phyloP scores from a whole-genome alignment of 2,329 filamentous ascomycete genomes.

The Trichoderma sp. region DNA sequence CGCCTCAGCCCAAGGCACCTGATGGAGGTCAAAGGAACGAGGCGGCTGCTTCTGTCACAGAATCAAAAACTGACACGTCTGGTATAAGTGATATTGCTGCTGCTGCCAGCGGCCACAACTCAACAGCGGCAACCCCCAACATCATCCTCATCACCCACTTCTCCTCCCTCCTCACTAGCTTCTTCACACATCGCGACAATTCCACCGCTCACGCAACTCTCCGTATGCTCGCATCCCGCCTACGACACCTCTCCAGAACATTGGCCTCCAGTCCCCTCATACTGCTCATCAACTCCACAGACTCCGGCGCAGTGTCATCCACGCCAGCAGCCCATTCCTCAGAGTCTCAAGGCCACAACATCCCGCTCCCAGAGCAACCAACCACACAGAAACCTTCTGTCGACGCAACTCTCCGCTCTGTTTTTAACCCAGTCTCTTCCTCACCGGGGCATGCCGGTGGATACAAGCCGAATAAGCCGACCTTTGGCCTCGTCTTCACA shows the following conservation, averaged over 20 bases:
- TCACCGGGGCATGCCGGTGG: constrained; percentile 22
- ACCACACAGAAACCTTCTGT: constrained; percentile 21
- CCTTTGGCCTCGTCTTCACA: constrained; percentile 53
- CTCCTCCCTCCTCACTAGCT: constrained; percentile 47
- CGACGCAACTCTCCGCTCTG: constrained; percentile 48
- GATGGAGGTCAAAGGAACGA: neutral
- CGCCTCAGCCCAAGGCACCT: neutral
- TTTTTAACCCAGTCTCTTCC: constrained; percentile 37
- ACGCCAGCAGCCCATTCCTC: neutral
- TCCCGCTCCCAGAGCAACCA: neutral
- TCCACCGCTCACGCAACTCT: constrained; percentile 47
- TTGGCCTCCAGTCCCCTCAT: constrained; percentile 45
- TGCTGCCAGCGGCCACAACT: neutral
- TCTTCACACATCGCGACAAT: constrained; percentile 50
- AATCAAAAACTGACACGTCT: neutral
- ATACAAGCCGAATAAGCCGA: constrained; percentile 43
- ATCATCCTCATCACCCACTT: constrained; percentile 56
- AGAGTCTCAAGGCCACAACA: constrained; percentile 2
- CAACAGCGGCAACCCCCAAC: neutral
- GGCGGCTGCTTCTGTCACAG: too few relatives aligned
- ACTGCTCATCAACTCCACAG: constrained; percentile 53
- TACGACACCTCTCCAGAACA: constrained; percentile 45
- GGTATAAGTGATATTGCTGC: neutral
- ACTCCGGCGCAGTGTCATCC: constrained; percentile 9
- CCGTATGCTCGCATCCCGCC: constrained; percentile 45